Evolutionary conservation across 2,329 filamentous ascomycete species (phyloP), one percentile per base, ranked within the genome.

Genomic region (Erysiphe pulchra): DNA sequence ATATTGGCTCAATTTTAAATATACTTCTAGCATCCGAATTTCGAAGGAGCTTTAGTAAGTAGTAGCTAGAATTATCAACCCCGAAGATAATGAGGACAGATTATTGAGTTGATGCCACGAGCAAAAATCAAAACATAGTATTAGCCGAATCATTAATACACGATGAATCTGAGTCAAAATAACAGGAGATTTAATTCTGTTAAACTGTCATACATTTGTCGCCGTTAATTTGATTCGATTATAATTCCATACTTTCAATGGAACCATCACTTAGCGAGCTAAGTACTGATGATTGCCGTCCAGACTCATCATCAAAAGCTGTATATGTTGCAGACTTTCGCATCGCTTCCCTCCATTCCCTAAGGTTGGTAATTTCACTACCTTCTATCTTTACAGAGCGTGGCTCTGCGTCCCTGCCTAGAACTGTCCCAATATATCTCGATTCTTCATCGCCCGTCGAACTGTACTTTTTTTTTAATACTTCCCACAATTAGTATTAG

Each of bases 401-500:
- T 47, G 77, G 71, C 52, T 92, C 83, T 43, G 70, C 70, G 40
- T 69, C 66, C 51, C 77, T 77, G 4, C 87, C 87, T 11, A 95
- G 66, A 0, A 90, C 71, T 0, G 87, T 93, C 30, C 83, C 84
- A 52, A 79, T 74, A 59, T 84, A 92, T 55, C 87, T 78, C 10
- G 78, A 77, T 56, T 92, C 85, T 55, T 92, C 84, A 50, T 80
- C 82, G 0, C 80, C 81, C 54, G 90, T 92, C 54, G 90, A 90
- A 63, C 78, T 85, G 60, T 92, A 82, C 57, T 92, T 93, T 63
- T 86, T 90, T 62, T 92, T 94, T 38, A 95, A 65, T 4, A 76
- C 80, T 81, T 51, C 14, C 54, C 46, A 55, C 49, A 33, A 42
- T 57, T 45, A 55, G 45, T 20, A 32, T 16, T 18, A 14, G 17